Evolutionary conservation across 169 alveolate genomes (phyloP), one percentile per base, ranked within the genome.

Genomic region (Cryptosporidium xiaoi): DNA sequence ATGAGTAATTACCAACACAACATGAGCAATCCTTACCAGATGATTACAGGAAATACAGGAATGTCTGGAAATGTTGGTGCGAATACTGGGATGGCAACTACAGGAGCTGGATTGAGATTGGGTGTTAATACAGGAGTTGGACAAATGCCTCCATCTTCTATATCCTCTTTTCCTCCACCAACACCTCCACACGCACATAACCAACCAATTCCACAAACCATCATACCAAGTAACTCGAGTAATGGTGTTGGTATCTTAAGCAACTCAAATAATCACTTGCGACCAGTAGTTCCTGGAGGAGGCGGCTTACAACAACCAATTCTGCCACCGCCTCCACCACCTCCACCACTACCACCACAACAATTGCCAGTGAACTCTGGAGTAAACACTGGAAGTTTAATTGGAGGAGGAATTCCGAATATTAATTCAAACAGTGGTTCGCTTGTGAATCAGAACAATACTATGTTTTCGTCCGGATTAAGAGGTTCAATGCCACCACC

Each of bases 1-100:
- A 83, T 66, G 55, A 77, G 56, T 16, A 71, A 64, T 34, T 40
- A 64, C 33, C 90, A 82, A 60, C 82, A 82, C 6, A 55, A 27
- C 34, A 29, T 15, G 20, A 66, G 29, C 5, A 58, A 64, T 4
- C 53, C 36, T 31, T 40, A 46, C 15, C 67, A 31, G 2, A 29
- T 53, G 56, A 51, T 69, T 69, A 66, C 67, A 20, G 56, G 34
- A 15, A 69, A 69, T 27, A 50, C 31, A 1, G 77, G 64, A 27
- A 60, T 58, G 18, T 24, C 69, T 27, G 53, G 18, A 24, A 58
- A 24, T n/a, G 53, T 44, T 20, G 20, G 24, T 31, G 27, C 24
- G n/a, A 58, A 31, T 31, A 40, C 13, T 6, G 27, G 27, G 27
- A 24, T 24, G 27, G 4, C 48, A 24, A 50, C 7, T 7, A 33